These are phyloP conservation scores for Colletotrichum scovillei DNA, from an alignment of 2,329 filamentous ascomycete species.

Conservation along the genomic window DNA sequence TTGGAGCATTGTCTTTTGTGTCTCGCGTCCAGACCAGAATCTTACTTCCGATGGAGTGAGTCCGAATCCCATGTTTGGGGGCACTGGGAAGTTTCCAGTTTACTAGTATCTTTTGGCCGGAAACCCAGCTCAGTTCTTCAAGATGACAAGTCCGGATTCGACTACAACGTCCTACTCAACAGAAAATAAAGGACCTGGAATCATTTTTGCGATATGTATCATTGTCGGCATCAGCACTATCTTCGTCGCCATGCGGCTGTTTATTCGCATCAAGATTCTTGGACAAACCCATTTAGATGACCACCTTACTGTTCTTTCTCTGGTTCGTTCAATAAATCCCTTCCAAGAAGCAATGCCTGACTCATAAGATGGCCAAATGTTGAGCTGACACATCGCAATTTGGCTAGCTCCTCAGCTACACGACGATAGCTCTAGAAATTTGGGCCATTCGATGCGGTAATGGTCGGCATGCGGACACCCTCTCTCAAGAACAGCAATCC, in stretches of 20 bases:
- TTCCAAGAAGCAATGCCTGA: too few relatives aligned
- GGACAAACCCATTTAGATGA: conserved; percentile 7
- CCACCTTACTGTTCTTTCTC: neutral
- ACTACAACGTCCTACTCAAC: neutral
- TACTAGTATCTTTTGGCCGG: neutral
- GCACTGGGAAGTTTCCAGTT: neutral
- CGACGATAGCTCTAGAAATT: conserved; percentile 13
- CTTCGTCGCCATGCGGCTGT: neutral
- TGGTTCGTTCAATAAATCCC: neutral
- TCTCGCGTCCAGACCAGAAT: too few relatives aligned
- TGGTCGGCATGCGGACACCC: neutral
- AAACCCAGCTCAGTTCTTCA: neutral
- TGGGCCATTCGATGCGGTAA: conserved; percentile 6
- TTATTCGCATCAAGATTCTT: conserved; percentile 8
- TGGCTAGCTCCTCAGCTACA: conserved; percentile 1
- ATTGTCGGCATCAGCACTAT: conserved; percentile 10
- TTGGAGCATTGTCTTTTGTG: too few relatives aligned
- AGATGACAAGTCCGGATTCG: neutral
- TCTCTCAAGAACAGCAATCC: neutral
- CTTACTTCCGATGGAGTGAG: too few relatives aligned
- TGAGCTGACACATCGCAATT: neutral
- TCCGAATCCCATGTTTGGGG: too few relatives aligned
- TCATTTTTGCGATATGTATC: neutral
- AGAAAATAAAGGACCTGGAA: conserved; percentile 3
- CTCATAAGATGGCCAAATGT: too few relatives aligned